A percentile compares a stretch with the other conserved stretches of the same genome.
phyloP scores from a whole-genome alignment of 2,329 filamentous ascomycete species.

The Talaromyces piceae region DNA sequence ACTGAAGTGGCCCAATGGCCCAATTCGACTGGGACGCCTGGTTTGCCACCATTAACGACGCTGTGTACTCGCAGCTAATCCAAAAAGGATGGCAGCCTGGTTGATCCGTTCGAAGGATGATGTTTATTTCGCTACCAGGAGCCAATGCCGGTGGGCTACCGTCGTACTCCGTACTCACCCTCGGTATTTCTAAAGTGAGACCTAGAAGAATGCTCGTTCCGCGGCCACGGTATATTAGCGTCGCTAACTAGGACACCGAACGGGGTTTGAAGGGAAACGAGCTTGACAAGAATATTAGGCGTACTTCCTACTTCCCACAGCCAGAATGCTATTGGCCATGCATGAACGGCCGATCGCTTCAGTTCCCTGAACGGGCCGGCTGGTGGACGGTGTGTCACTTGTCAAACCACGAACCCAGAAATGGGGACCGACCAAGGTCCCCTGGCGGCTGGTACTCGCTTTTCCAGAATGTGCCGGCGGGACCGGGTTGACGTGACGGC shows the following conservation, averaged over 20 bases:
- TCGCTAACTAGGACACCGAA: not conserved
- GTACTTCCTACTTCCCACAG: not conserved
- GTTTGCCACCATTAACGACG: not conserved
- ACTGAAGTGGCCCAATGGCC: not conserved
- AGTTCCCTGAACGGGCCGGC: not conserved
- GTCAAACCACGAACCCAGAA: not conserved
- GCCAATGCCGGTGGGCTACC: not conserved
- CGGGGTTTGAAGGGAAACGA: not conserved
- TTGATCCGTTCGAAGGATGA: not conserved
- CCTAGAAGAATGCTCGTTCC: slow-evolving; percentile 4
- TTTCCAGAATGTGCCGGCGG: not conserved
- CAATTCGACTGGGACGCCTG: no score
- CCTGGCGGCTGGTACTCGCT: not conserved
- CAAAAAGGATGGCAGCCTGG: not conserved
- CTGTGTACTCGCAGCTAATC: not conserved
- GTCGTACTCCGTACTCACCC: not conserved
- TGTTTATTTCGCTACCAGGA: not conserved
- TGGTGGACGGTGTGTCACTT: not conserved
- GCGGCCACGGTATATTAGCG: slow-evolving; percentile 5
- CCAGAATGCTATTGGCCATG: not conserved
- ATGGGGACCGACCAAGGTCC: not conserved
- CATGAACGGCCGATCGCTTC: not conserved
- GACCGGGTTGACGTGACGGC: not conserved
- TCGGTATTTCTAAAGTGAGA: not conserved
- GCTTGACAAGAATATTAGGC: not conserved